These are phyloP conservation scores for Cryptococcus maquisensis DNA, from an alignment of 1,284 basidiomycete species.

Conservation along the genomic window DNA sequence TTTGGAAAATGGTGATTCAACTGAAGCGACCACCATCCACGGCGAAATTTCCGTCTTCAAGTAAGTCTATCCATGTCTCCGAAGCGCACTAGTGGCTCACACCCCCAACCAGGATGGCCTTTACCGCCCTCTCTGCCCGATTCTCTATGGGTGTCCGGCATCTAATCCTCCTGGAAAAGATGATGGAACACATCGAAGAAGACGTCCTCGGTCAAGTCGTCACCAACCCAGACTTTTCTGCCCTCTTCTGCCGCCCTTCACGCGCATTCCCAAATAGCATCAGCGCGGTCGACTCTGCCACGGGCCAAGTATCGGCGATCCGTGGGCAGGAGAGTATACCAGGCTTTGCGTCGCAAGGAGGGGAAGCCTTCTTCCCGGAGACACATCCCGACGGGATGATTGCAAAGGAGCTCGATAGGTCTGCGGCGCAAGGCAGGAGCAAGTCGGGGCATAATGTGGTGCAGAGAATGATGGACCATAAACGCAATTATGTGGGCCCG, in stretches of 20 bases:
- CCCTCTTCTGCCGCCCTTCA: too few relatives aligned
- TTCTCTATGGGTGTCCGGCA: slow-evolving; percentile 29
- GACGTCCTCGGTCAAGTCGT: slow-evolving; percentile 12
- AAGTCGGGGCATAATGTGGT: neutral
- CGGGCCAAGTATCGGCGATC: neutral
- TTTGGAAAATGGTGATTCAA: slow-evolving; percentile 20
- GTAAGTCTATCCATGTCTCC: slow-evolving; percentile 12
- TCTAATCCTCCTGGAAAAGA: slow-evolving; percentile 25
- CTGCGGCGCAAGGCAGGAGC: too few relatives aligned
- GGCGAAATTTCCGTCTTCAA: slow-evolving; percentile 39
- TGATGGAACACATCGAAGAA: slow-evolving; percentile 18
- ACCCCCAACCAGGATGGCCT: slow-evolving; percentile 16
- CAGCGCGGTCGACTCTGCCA: neutral
- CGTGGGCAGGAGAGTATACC: neutral
- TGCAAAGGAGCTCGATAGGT: neutral
- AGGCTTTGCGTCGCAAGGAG: neutral
- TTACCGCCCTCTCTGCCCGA: slow-evolving; percentile 16
- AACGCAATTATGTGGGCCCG: slow-evolving; percentile 3
- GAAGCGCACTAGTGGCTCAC: neutral
- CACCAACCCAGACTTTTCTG: neutral
- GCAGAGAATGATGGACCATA: slow-evolving; percentile 3
- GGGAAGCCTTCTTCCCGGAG: neutral
- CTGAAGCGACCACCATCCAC: slow-evolving; percentile 17
- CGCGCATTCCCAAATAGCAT: neutral
- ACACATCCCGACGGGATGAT: slow-evolving; percentile 9